Conservation (phyloP, 1,284 basidiomycete genomes). For the Cronartium quercuum region DNA sequence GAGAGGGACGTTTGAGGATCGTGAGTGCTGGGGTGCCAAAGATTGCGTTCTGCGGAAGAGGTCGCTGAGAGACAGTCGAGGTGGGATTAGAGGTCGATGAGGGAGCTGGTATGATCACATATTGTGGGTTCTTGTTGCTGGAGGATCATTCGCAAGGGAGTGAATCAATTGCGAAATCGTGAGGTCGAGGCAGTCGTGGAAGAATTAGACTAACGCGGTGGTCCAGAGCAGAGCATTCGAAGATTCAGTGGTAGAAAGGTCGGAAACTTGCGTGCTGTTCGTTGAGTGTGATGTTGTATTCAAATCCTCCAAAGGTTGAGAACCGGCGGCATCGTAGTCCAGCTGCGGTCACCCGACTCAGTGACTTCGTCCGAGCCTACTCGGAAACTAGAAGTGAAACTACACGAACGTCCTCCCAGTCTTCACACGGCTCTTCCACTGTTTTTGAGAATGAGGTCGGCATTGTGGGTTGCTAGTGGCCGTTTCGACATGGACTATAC, state of each 20-base stretch:
- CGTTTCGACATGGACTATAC: too few species aligned
- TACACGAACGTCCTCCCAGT: slow-evolving; percentile 30
- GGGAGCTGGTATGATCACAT: slow-evolving; percentile 19
- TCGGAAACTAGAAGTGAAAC: background rate
- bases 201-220: background rate
- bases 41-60: slow-evolving; percentile 18
- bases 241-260: background rate
- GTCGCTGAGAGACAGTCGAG: slow-evolving; percentile 14
- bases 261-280: background rate
- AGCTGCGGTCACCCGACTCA: background rate
- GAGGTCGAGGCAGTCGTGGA: background rate
- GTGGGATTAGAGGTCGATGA: slow-evolving; percentile 11
- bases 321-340: background rate
- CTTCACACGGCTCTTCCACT: slow-evolving; percentile 16
- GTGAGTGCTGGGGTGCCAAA: slow-evolving; percentile 9
- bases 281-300: background rate
- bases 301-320: background rate
- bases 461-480: too few species aligned
- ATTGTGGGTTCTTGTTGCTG: slow-evolving; percentile 32
- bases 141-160: background rate
- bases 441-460: background rate
- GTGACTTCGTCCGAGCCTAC: slow-evolving; percentile 1
- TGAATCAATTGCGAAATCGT: background rate
- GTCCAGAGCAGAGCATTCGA: background rate
- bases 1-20: slow-evolving; percentile 15